These are phyloP conservation scores for Fusarium sp. DNA, from an alignment of 2,329 filamentous ascomycete species.

Conservation along the genomic window DNA sequence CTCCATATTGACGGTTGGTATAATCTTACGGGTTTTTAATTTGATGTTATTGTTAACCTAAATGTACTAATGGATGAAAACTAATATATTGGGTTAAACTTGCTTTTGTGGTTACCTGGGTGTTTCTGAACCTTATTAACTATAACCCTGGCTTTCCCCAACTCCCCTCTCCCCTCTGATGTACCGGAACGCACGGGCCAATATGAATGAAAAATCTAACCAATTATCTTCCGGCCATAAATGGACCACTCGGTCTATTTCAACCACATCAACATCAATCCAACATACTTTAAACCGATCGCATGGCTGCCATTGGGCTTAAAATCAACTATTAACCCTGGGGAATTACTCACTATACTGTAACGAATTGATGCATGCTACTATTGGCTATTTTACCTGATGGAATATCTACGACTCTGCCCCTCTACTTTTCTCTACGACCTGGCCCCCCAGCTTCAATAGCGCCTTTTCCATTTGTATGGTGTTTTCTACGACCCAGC, in stretches of 20 bases:
- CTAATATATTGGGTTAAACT: not conserved
- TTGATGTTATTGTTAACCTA: too few species aligned
- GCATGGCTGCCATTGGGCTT: not conserved
- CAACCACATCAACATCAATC: not conserved
- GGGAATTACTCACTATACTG: not conserved
- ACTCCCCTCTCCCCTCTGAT: not conserved
- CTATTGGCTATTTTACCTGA: not conserved
- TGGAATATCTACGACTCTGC: too few species aligned
- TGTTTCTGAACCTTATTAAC: not conserved
- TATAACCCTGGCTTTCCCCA: not conserved
- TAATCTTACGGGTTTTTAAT: too few species aligned
- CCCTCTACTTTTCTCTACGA: too few species aligned
- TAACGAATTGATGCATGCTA: not conserved
- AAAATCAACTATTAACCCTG: not conserved
- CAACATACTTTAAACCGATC: not conserved
- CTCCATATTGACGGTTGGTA: not conserved
- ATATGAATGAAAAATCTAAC: not conserved
- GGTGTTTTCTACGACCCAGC: slow-evolving; percentile 1
- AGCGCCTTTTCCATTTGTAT: not conserved
- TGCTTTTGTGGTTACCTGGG: not conserved
- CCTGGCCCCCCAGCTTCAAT: not conserved
- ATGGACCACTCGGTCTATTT: not conserved
- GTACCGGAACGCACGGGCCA: not conserved
- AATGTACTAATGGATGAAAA: not conserved
- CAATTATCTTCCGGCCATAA: not conserved